Conservation (phyloP, 768 basidiomycete genomes). For the Rhizopogon roseolus region DNA sequence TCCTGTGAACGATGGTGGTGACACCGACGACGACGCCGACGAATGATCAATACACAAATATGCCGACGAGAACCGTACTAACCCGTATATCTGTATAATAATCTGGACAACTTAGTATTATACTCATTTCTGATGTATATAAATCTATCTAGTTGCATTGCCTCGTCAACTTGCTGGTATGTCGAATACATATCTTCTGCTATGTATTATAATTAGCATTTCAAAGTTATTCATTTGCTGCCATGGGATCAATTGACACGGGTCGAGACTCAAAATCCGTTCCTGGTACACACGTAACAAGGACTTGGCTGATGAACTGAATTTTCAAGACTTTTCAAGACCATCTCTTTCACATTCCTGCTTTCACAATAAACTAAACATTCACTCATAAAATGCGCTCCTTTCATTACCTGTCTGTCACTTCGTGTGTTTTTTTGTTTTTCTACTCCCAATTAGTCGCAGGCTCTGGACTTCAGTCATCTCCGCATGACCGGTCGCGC, state of each 20-base stretch:
- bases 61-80: neutral
- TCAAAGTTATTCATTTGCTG: neutral
- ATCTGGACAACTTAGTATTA: neutral
- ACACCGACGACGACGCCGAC: conserved; percentile 2
- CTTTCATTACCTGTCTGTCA: conserved; percentile 18
- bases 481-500: conserved; percentile 9
- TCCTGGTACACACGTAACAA: neutral
- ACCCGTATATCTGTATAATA: neutral
- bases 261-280: conserved; percentile 15
- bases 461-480: neutral
- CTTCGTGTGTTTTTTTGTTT: conserved; percentile 14
- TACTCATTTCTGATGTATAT: neutral
- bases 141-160: neutral
- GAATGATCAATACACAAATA: neutral
- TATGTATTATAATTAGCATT: too few relatives aligned
- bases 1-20: conserved; percentile 15
- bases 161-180: neutral
- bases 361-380: conserved; percentile 4
- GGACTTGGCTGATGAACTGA: too few relatives aligned
- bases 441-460: conserved; percentile 8
- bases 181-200: too few relatives aligned
- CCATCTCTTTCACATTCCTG: neutral
- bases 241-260: neutral
- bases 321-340: neutral
- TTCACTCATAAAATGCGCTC: conserved; percentile 22